Conservation (phyloP, 2,329 filamentous ascomycete species). For the Fusarium albosuccineum region DNA sequence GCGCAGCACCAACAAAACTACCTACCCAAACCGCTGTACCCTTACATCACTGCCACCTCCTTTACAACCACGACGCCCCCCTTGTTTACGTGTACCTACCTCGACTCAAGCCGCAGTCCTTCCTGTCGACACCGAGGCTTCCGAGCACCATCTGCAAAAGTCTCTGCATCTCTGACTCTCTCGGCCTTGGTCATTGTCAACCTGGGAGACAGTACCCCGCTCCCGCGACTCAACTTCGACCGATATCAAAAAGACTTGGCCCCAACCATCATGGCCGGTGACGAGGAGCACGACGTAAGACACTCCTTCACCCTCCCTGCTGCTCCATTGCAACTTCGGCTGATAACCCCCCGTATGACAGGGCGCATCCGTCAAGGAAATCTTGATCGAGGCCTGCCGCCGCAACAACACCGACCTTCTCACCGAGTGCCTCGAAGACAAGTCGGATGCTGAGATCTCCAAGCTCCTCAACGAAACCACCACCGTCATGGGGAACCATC, state of each 20-base stretch:
- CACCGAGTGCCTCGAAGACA: constrained; percentile 75
- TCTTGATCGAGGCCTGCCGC: constrained; percentile 91
- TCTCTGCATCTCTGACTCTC: constrained; percentile 1
- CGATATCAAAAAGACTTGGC: constrained; percentile 9
- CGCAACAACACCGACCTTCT: constrained; percentile 92
- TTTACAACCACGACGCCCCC: constrained; percentile 10
- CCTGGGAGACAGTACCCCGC: constrained; percentile 32
- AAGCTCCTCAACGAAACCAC: constrained; percentile 86
- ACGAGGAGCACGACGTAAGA: constrained; percentile 55
- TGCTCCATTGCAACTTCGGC: background rate
- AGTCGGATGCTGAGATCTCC: constrained; percentile 75
- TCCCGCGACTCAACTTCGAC: constrained; percentile 15
- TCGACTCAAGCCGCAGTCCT: too few relatives aligned
- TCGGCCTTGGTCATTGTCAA: constrained; percentile 14
- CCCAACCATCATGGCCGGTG: constrained; percentile 39
- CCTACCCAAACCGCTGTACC: constrained; percentile 13
- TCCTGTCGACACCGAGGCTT: background rate
- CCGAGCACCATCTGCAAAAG: background rate
- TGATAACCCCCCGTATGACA: constrained; percentile 50
- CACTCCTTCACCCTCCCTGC: background rate
- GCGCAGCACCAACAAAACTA: background rate
- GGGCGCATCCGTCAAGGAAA: constrained; percentile 88
- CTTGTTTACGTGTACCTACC: background rate
- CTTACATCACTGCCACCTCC: constrained; percentile 30
- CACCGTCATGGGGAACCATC: constrained; percentile 87